A percentile compares a stretch with the other conserved stretches of the same genome.
Evolutionary conservation across 2,329 filamentous ascomycete species (phyloP).

Genomic region (Diplodia scrobiculata): DNA sequence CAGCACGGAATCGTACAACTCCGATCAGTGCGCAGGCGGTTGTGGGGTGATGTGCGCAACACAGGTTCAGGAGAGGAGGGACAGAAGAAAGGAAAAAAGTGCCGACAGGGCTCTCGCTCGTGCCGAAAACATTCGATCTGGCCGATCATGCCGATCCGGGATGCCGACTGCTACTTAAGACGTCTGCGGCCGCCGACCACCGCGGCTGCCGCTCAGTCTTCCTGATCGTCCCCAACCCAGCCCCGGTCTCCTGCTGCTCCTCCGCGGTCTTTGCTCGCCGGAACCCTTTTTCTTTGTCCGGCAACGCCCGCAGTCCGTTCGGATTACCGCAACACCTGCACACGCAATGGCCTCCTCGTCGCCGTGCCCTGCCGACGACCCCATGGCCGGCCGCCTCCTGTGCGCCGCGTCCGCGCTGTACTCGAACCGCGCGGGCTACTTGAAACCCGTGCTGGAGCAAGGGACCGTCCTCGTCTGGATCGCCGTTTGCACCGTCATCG

Average conservation of each 20-base stretch:
- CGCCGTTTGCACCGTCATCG: slow-evolving; percentile 2
- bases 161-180: slow-evolving; percentile 22
- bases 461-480: slow-evolving; percentile 17
- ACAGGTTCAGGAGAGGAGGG: not conserved
- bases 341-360: slow-evolving; percentile 10
- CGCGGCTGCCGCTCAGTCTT: not conserved
- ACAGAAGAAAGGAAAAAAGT: too few relatives aligned
- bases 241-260: too few relatives aligned
- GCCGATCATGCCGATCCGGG: slow-evolving; percentile 26
- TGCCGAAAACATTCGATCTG: slow-evolving; percentile 25
- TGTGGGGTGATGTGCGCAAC: slow-evolving; percentile 15
- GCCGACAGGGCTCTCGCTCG: not conserved
- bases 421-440: not conserved
- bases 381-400: slow-evolving; percentile 7
- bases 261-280: not conserved
- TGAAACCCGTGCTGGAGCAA: slow-evolving; percentile 14
- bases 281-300: not conserved
- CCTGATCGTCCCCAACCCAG: not conserved
- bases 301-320: not conserved
- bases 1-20: too few relatives aligned
- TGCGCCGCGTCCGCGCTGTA: slow-evolving; percentile 1
- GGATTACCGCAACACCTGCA: not conserved
- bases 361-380: slow-evolving; percentile 9
- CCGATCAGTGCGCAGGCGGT: too few relatives aligned
- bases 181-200: not conserved